A percentile compares a stretch with the other conserved stretches of the same genome.
These are phyloP conservation scores for Lactarius sp. DNA, from an alignment of 768 basidiomycete species.

Conservation along the genomic window DNA sequence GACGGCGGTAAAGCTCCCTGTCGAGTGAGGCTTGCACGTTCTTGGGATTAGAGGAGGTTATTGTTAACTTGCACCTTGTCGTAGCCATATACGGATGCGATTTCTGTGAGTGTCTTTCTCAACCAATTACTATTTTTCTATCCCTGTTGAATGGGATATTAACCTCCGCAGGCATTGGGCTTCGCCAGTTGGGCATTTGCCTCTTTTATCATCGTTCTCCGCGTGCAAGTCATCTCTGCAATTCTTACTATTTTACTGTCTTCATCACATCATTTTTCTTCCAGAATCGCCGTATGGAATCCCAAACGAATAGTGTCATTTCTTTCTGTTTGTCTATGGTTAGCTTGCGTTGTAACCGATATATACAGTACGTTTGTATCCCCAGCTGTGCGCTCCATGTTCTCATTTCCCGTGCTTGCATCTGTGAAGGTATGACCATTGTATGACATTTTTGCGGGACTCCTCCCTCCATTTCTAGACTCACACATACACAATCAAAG, in stretches of 20 bases:
- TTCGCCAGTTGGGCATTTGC: not conserved
- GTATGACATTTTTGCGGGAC: not conserved
- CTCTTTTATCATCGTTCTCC: conserved; percentile 3
- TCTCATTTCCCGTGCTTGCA: not conserved
- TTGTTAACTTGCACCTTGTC: not conserved
- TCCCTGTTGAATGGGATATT: not conserved
- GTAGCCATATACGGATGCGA: not conserved
- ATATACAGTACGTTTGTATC: not conserved
- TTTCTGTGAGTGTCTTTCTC: not conserved
- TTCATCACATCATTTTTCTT: not conserved
- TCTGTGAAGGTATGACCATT: not conserved
- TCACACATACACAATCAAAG: not conserved
- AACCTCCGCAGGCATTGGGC: not conserved
- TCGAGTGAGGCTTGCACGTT: not conserved
- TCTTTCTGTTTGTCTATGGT: not conserved
- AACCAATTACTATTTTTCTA: not conserved
- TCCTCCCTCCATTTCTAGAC: not conserved
- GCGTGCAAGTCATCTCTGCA: not conserved
- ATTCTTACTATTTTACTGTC: not conserved
- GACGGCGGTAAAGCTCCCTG: not conserved
- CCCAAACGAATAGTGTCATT: not conserved
- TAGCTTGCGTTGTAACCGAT: not conserved
- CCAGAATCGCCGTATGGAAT: conserved; percentile 6
- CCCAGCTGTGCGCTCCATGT: not conserved
- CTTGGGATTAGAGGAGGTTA: not conserved